Evolutionary conservation across 108 stramenopile genomes (phyloP).

Genomic region (Skeletonema menzelii): DNA sequence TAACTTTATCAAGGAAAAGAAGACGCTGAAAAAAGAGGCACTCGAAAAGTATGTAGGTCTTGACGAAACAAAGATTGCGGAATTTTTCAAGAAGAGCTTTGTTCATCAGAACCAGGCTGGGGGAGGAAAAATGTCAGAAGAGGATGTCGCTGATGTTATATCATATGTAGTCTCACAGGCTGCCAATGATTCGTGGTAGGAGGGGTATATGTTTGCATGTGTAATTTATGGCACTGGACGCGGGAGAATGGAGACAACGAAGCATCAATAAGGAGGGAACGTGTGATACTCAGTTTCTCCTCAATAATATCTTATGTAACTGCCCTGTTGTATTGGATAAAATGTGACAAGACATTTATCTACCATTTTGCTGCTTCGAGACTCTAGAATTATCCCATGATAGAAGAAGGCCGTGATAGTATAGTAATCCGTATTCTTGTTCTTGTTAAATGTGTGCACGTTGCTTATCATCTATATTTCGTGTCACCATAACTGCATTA

Average conservation of each 20-base stretch:
- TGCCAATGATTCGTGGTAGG: constrained; percentile 33
- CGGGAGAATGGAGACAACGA: too few relatives aligned
- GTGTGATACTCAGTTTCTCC: too few relatives aligned
- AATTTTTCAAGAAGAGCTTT: constrained; percentile 18
- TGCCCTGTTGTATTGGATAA: too few relatives aligned
- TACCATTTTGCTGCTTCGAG: too few relatives aligned
- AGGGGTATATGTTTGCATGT: too few relatives aligned
- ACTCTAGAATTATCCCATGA: too few relatives aligned
- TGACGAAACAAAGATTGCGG: constrained; percentile 8
- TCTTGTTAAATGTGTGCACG: background rate
- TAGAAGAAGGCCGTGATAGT: too few relatives aligned
- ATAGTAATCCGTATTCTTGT: too few relatives aligned
- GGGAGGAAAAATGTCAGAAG: constrained; percentile 24
- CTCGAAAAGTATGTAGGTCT: constrained; percentile 37
- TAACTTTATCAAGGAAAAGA: constrained; percentile 41
- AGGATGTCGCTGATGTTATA: constrained; percentile 26
- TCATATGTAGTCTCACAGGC: constrained; percentile 43
- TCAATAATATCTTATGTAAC: too few relatives aligned
- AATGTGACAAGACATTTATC: too few relatives aligned
- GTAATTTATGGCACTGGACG: too few relatives aligned
- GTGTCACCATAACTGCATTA: background rate
- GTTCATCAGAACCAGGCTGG: constrained; percentile 4
- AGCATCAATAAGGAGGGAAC: too few relatives aligned
- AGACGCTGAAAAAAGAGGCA: constrained; percentile 37
- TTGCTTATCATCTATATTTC: background rate